Conservation (phyloP, 345 rosid species). For the Erodium maritimum region DNA sequence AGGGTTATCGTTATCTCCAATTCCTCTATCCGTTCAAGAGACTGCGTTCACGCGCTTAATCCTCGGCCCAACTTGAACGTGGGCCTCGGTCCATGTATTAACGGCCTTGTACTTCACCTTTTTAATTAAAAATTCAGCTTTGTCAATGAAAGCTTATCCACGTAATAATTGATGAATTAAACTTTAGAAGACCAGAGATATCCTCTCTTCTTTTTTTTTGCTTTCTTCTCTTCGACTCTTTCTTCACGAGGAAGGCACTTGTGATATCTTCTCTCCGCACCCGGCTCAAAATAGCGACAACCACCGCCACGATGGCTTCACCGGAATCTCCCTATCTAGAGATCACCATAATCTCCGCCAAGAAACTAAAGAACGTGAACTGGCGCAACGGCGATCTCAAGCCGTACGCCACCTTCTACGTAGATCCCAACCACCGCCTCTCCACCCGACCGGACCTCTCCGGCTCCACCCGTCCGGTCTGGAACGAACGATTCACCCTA, state of each 20-base stretch:
- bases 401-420: constrained; percentile 45
- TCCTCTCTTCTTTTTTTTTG: too few relatives aligned
- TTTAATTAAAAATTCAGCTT: too few relatives aligned
- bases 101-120: neutral
- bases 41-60: too few relatives aligned
- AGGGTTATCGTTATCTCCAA: neutral
- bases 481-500: constrained; percentile 46
- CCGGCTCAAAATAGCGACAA: constrained; percentile 19
- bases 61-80: too few relatives aligned
- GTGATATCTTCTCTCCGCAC: too few relatives aligned
- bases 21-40: too few relatives aligned
- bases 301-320: constrained; percentile 30
- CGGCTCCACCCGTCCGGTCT: constrained; percentile 32
- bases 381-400: constrained; percentile 51
- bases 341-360: constrained; percentile 34
- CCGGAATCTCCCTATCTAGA: constrained; percentile 25
- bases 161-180: too few relatives aligned
- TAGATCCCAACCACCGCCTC: constrained; percentile 33
- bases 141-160: too few relatives aligned
- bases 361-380: constrained; percentile 54
- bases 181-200: too few relatives aligned
- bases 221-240: too few relatives aligned
- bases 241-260: too few relatives aligned
- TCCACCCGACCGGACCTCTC: constrained; percentile 39
- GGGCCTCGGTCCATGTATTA: too few relatives aligned